These are phyloP conservation scores for Candida nemodendra DNA, from an alignment of 805 yeast genomes.

Conservation along the genomic window DNA sequence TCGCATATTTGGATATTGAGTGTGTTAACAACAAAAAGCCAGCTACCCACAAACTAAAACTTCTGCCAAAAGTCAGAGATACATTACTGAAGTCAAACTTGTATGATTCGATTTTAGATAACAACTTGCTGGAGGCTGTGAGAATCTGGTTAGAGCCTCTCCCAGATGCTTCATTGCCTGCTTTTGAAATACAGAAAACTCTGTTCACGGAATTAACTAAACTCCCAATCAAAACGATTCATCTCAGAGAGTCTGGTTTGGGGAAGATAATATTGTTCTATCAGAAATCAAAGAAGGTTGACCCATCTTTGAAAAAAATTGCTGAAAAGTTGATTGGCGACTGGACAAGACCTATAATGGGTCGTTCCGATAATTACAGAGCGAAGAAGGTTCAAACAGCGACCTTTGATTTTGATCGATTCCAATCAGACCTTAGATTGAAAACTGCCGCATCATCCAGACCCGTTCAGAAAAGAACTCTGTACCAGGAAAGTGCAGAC, in stretches of 20 bases:
- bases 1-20: conserved; percentile 71
- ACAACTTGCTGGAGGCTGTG: conserved; percentile 87
- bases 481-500: conserved; percentile 87
- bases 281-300: conserved; percentile 87
- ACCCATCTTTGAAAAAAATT: conserved; percentile 76
- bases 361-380: conserved; percentile 90
- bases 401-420: conserved; percentile 62
- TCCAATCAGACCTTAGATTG: conserved; percentile 40
- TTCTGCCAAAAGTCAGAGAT: conserved; percentile 75
- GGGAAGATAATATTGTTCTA: conserved; percentile 94
- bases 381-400: conserved; percentile 73
- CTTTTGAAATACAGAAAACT: conserved; percentile 91
- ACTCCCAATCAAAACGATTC: conserved; percentile 93
- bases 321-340: conserved; percentile 92
- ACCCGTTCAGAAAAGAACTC: conserved; percentile 45
- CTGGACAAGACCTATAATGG: conserved; percentile 98
- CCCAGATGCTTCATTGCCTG: conserved; percentile 98
- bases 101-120: conserved; percentile 91
- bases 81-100: conserved; percentile 77
- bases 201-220: conserved; percentile 69
- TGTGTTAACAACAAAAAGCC: conserved; percentile 59
- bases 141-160: conserved; percentile 97
- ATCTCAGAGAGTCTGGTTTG: conserved; percentile 88
- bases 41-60: conserved; percentile 72
- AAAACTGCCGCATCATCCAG: conserved; percentile 30